Evolutionary conservation across 2,329 filamentous ascomycete species (phyloP).

Genomic region (Bimuria novae-zelandiae): DNA sequence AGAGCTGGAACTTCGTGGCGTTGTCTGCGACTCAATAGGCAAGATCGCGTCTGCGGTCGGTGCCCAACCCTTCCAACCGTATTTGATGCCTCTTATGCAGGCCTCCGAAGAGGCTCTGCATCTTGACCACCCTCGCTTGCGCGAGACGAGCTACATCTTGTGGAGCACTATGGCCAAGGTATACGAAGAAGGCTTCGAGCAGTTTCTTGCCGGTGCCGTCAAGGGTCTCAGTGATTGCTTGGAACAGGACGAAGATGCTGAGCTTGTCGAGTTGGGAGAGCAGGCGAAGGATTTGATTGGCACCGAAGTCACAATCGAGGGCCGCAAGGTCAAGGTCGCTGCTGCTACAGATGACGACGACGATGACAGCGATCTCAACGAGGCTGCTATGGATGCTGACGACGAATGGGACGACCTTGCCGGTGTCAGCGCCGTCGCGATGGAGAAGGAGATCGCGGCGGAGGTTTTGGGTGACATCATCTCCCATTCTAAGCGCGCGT

Average conservation of each 20-base stretch:
- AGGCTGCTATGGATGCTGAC: slow-evolving; percentile 62
- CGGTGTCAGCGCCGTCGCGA: slow-evolving; percentile 83
- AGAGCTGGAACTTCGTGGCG: slow-evolving; percentile 85
- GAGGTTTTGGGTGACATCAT: slow-evolving; percentile 95
- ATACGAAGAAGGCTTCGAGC: slow-evolving; percentile 81
- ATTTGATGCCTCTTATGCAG: slow-evolving; percentile 86
- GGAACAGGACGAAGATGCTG: slow-evolving; percentile 83
- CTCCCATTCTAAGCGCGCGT: slow-evolving; percentile 79
- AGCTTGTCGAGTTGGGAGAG: slow-evolving; percentile 76
- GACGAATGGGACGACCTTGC: slow-evolving; percentile 84
- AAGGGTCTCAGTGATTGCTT: slow-evolving; percentile 82
- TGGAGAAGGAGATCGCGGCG: slow-evolving; percentile 96
- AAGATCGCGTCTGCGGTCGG: slow-evolving; percentile 91
- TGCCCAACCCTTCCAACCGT: slow-evolving; percentile 82
- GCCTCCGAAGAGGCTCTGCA: slow-evolving; percentile 89
- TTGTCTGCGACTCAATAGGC: slow-evolving; percentile 90
- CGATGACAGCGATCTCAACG: slow-evolving; percentile 62
- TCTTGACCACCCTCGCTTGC: slow-evolving; percentile 85
- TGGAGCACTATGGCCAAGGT: slow-evolving; percentile 96
- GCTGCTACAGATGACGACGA: slow-evolving; percentile 61
- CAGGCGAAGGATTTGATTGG: slow-evolving; percentile 75
- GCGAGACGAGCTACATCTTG: slow-evolving; percentile 95
- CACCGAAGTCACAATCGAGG: slow-evolving; percentile 75
- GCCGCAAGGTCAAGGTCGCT: slow-evolving; percentile 84
- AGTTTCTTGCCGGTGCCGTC: slow-evolving; percentile 78